Percentiles rank a stretch among this genome's conserved stretches.
These are phyloP conservation scores for Tricholoma sp. DNA, from an alignment of 768 basidiomycete genomes.

Conservation along the genomic window DNA sequence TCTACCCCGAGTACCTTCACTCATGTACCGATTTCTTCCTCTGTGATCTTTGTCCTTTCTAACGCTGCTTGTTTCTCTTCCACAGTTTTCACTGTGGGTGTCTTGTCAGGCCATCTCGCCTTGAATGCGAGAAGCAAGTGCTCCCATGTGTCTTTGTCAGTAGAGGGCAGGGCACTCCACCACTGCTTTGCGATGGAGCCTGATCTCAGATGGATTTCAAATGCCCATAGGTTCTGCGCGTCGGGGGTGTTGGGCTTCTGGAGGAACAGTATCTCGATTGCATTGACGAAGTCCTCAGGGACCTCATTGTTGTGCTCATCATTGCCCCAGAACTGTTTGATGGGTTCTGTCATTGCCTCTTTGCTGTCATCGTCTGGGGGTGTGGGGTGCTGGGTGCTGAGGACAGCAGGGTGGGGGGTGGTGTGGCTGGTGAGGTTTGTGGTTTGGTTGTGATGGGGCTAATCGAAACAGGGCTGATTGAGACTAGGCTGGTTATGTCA, in stretches of 20 bases:
- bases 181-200: conserved; percentile 10
- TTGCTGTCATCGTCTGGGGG: background rate
- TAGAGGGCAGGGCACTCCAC: no score
- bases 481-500: no score
- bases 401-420: background rate
- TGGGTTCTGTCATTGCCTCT: background rate
- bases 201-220: conserved; percentile 9
- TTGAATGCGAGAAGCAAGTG: conserved; percentile 10
- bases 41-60: conserved; percentile 4
- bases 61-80: conserved; percentile 11
- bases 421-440: background rate
- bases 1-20: no score
- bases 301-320: conserved; percentile 1
- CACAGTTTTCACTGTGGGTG: no score
- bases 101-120: conserved; percentile 13
- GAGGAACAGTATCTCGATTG: conserved; percentile 7
- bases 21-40: no score
- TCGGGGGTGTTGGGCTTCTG: conserved; percentile 3
- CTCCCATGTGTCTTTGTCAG: conserved; percentile 10
- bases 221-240: conserved; percentile 4
- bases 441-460: background rate
- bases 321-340: conserved; percentile 5
- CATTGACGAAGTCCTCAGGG: conserved; percentile 18
- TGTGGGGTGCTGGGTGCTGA: background rate
- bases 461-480: background rate